Evolutionary conservation across 768 basidiomycete genomes (phyloP).

Genomic region (Rhizopogon vesiculosus): DNA sequence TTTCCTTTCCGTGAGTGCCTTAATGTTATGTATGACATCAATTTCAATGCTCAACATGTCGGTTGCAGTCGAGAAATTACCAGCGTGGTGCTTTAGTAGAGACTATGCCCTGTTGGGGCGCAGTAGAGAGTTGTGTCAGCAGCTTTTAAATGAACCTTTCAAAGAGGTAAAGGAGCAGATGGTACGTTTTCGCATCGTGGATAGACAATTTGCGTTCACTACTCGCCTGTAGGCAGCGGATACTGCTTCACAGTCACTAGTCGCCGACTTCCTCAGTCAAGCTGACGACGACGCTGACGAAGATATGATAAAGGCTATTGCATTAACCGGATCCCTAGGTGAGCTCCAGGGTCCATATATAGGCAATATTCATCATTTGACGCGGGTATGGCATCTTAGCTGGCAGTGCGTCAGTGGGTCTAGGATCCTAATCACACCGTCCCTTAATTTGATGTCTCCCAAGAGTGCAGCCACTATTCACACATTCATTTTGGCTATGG

Average conservation of each 20-base stretch:
- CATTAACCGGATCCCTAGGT: background rate
- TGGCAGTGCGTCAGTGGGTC: too few relatives aligned
- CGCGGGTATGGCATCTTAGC: too few relatives aligned
- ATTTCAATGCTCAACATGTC: background rate
- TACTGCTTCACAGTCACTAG: background rate
- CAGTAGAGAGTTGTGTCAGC: background rate
- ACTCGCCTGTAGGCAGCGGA: background rate
- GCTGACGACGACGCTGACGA: background rate
- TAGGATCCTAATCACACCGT: too few relatives aligned
- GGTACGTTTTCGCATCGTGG: background rate
- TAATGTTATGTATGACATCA: background rate
- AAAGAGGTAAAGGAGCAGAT: background rate
- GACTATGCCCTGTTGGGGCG: background rate
- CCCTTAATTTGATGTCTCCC: too few relatives aligned
- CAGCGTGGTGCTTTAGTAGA: conserved; percentile 3
- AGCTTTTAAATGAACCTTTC: background rate
- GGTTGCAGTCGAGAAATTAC: conserved; percentile 3
- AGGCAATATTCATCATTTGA: background rate
- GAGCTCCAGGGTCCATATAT: background rate
- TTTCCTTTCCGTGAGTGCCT: conserved; percentile 1
- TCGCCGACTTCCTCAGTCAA: background rate
- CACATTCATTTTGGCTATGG: conserved; percentile 11
- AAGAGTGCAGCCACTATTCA: background rate
- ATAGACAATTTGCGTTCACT: background rate
- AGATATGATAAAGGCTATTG: background rate